Conservation (phyloP, 1,284 basidiomycete species). For the Ustilago esculenta region DNA sequence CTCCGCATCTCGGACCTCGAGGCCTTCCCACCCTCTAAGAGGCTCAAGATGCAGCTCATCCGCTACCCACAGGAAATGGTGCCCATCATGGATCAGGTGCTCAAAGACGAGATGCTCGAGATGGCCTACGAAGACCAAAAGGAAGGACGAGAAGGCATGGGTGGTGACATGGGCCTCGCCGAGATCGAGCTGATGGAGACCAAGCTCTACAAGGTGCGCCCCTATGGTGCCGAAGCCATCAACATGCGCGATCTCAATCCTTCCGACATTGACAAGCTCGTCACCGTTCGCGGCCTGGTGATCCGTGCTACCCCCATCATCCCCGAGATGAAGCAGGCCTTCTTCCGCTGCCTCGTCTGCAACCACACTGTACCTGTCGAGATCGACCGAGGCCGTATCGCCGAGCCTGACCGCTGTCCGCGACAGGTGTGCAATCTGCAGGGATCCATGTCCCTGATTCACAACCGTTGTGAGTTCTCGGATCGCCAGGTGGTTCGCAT, state of each 20-base stretch:
- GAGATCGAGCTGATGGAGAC: conserved; percentile 63
- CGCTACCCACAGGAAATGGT: conserved; percentile 97
- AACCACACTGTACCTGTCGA: conserved; percentile 93
- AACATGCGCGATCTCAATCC: conserved; percentile 67
- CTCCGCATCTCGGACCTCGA: conserved; percentile 88
- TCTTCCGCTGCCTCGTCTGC: conserved; percentile 97
- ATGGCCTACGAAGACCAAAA: conserved; percentile 75
- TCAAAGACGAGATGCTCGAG: conserved; percentile 76
- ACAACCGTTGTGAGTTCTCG: conserved; percentile 95
- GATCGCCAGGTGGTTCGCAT: conserved; percentile 94
- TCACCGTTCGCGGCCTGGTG: conserved; percentile 93
- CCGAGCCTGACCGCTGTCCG: conserved; percentile 89
- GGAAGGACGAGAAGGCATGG: conserved; percentile 75
- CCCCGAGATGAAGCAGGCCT: conserved; percentile 96
- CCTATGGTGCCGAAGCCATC: conserved; percentile 79
- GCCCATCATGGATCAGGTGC: conserved; percentile 93
- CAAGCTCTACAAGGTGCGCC: conserved; percentile 88
- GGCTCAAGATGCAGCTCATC: conserved; percentile 74
- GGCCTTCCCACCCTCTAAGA: conserved; percentile 84
- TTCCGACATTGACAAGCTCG: conserved; percentile 73
- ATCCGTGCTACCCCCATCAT: conserved; percentile 97
- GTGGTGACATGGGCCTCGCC: conserved; percentile 73
- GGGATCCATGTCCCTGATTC: conserved; percentile 91
- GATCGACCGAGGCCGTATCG: conserved; percentile 94
- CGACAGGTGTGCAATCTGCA: conserved; percentile 87